These are phyloP conservation scores for Tricholoma sp. DNA, from an alignment of 768 basidiomycete species.

Conservation along the genomic window DNA sequence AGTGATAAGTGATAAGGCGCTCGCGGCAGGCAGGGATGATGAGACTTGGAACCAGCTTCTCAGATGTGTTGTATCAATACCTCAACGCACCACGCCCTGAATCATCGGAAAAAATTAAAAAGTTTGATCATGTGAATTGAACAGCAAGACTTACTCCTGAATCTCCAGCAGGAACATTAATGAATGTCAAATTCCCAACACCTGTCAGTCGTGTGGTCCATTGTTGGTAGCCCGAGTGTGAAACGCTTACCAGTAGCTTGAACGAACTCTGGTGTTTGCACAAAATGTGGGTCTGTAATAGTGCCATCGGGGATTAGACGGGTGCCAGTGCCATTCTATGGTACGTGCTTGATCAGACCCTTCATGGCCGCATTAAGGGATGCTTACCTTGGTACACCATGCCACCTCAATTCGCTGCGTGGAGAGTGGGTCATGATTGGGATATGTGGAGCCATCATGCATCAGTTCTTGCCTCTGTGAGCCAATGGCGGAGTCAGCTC, in stretches of 20 bases:
- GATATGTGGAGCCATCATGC: background rate
- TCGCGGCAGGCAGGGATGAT: background rate
- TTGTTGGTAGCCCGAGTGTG: background rate
- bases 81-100: constrained; percentile 21
- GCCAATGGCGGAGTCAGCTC: constrained; percentile 48
- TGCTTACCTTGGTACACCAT: constrained; percentile 36
- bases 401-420: constrained; percentile 36
- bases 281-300: constrained; percentile 63
- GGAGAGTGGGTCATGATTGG: constrained; percentile 8
- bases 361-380: background rate
- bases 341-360: constrained; percentile 1
- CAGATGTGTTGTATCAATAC: background rate
- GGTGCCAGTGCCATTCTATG: constrained; percentile 53
- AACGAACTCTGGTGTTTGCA: constrained; percentile 71
- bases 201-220: constrained; percentile 28
- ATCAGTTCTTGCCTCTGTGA: constrained; percentile 46
- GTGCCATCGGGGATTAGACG: constrained; percentile 69
- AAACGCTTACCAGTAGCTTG: constrained; percentile 43
- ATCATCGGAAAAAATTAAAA: background rate
- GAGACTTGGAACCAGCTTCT: background rate
- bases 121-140: background rate
- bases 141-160: constrained; percentile 32
- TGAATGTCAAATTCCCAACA: constrained; percentile 55
- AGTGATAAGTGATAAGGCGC: constrained; percentile 1
- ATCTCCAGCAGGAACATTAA: constrained; percentile 49